Percentiles rank a stretch among this genome's conserved stretches.
phyloP scores from a whole-genome alignment of 129 eudicot genomes.

The Dittrichia graveolens region DNA sequence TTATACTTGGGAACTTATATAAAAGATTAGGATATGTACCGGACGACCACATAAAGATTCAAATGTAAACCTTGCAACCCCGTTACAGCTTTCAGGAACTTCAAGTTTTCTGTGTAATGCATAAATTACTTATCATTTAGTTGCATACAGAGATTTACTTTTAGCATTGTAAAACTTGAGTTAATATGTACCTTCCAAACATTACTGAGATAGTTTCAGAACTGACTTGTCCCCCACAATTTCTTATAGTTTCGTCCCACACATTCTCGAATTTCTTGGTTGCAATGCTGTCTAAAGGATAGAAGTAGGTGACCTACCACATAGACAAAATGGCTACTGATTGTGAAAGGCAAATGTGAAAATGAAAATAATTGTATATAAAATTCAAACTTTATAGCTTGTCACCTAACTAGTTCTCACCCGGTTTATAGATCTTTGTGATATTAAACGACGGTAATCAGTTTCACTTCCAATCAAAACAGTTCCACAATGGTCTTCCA shows the following conservation, averaged over 20 bases:
- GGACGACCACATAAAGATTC: slow-evolving; percentile 92
- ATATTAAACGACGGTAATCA: slow-evolving; percentile 84
- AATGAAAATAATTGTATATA: background rate
- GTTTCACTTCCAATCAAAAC: slow-evolving; percentile 90
- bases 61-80: slow-evolving; percentile 81
- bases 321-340: slow-evolving; percentile 7
- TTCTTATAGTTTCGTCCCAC: slow-evolving; percentile 57
- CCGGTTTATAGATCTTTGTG: slow-evolving; percentile 71
- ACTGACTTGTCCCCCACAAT: slow-evolving; percentile 52
- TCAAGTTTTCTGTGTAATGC: slow-evolving; percentile 65
- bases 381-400: background rate
- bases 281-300: slow-evolving; percentile 61
- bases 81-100: slow-evolving; percentile 86
- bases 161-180: slow-evolving; percentile 17
- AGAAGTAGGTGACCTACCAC: slow-evolving; percentile 71
- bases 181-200: slow-evolving; percentile 86
- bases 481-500: slow-evolving; percentile 79
- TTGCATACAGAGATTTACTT: background rate
- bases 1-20: slow-evolving; percentile 1
- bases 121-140: slow-evolving; percentile 20
- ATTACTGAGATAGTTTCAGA: slow-evolving; percentile 72
- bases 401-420: slow-evolving; percentile 39
- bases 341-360: background rate
- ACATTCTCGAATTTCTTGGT: slow-evolving; percentile 51
- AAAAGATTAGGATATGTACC: slow-evolving; percentile 42